Base-by-base conservation (phyloP, 1,139 yeast species). In the Geotrichum fermentans region DNA sequence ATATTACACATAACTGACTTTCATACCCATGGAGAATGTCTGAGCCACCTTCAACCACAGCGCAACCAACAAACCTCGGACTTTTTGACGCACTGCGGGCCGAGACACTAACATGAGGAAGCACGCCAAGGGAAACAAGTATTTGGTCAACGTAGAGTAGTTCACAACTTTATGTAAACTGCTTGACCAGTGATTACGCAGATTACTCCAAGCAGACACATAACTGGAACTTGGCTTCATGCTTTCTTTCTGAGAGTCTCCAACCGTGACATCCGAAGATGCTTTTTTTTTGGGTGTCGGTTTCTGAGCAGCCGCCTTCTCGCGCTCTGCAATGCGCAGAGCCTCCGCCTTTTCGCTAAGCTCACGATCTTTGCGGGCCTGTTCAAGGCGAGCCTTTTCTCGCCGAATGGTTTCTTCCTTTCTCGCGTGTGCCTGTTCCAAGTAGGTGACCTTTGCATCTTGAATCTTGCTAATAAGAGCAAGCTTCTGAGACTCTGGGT, bases 11-110 rank as follows among this genome's bases (percentile, higher is more conserved):
- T 47, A 47, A 29, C 46, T 41, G 18, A 47, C 50, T 32, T 47
- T 47, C 43, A 47, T 41, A 11, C 50, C 50, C 50, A 47, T 47
- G 4, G 42, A 24, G 21, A 41, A 36, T 1, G 50, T 47, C 22
- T 41, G 37, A 7, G 29, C 45, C 24, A 47, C 11, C 30, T 47
- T 47, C 3, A 18, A 10, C 46, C 50, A 42, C n/a, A 37, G 17
- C 5, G n/a, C 20, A 7, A 20, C 38, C 4, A 47, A 26, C 13
- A 34, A 16, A 16, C 24, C 40, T 1, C 39, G 30, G 13, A 42
- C 1, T 17, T 24, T 42, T 14, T 26, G 32, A 7, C 50, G 26
- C 10, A 35, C 39, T 17, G 22, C 32, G 5, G 45, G 50, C 16
- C 50, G 33, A 7, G 43, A 26, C 8, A 24, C 39, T 6, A 41